These are phyloP conservation scores for Monosporascus sp. DNA, from an alignment of 2,329 filamentous ascomycete genomes.

Conservation along the genomic window DNA sequence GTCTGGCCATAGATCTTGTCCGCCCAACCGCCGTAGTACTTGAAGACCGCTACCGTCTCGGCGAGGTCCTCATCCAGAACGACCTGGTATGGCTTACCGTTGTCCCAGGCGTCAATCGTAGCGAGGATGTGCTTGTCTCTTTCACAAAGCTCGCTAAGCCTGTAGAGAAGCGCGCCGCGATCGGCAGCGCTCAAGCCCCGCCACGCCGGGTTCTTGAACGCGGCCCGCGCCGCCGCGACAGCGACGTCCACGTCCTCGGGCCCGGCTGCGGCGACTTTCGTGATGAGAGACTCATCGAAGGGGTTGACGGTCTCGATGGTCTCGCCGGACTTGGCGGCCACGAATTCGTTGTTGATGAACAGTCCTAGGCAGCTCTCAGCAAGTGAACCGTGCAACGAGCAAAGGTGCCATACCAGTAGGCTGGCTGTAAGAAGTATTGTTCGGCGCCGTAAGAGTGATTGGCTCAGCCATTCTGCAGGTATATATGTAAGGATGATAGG, in stretches of 20 bases:
- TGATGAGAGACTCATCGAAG: constrained; percentile 53
- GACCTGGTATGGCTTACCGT: constrained; percentile 67
- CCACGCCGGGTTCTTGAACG: constrained; percentile 65
- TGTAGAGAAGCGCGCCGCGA: constrained; percentile 64
- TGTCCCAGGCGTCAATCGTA: constrained; percentile 73
- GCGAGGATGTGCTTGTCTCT: constrained; percentile 48
- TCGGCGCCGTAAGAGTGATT: background rate
- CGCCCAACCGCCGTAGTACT: constrained; percentile 74
- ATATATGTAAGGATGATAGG: background rate
- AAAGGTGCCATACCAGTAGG: background rate
- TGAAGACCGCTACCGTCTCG: constrained; percentile 41
- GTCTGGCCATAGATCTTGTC: constrained; percentile 76
- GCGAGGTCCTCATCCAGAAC: constrained; percentile 57
- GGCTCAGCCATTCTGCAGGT: background rate
- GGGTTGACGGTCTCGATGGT: constrained; percentile 61
- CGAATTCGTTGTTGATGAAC: constrained; percentile 73
- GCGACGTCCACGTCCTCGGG: constrained; percentile 61
- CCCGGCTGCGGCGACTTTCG: constrained; percentile 60
- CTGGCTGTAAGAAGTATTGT: background rate
- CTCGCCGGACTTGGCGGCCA: constrained; percentile 53
- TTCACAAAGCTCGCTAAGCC: constrained; percentile 66
- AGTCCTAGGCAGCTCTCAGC: constrained; percentile 39
- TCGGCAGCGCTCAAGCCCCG: constrained; percentile 60
- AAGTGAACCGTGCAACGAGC: background rate
- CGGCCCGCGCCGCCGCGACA: constrained; percentile 63